phyloP scores from a whole-genome alignment of 495 filamentous ascomycete genomes.

The Xylaria telfairii region DNA sequence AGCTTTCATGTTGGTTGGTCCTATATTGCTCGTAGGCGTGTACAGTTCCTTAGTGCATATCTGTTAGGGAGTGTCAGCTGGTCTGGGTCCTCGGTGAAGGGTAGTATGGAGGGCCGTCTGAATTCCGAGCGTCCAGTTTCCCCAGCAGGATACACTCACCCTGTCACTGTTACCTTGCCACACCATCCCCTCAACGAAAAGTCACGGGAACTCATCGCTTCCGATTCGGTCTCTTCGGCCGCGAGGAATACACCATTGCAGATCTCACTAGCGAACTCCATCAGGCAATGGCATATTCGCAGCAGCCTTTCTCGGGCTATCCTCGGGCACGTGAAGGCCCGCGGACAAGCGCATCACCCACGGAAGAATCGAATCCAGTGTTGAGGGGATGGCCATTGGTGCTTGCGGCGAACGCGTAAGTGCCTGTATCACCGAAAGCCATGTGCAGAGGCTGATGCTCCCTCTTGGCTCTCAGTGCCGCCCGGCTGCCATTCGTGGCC shows the following conservation, averaged over 20 bases:
- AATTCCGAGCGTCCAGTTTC: no score
- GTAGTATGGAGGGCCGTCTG: no score
- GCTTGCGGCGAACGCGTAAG: conserved; percentile 37
- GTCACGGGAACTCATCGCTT: neutral
- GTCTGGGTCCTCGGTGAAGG: neutral
- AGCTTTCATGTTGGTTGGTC: neutral
- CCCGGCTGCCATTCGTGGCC: conserved; percentile 34
- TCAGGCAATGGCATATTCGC: conserved; percentile 17
- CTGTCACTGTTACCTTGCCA: neutral
- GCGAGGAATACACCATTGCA: neutral
- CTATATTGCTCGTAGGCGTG: neutral
- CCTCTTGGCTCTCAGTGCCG: conserved; percentile 34
- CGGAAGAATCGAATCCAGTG: conserved; percentile 35
- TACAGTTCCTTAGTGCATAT: no score
- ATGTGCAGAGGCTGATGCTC: conserved; percentile 1
- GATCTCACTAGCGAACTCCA: neutral
- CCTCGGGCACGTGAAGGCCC: conserved; percentile 35
- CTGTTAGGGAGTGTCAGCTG: neutral
- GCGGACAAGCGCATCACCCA: conserved; percentile 23
- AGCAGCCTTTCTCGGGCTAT: conserved; percentile 35
- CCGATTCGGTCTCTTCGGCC: neutral
- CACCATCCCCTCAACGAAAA: neutral
- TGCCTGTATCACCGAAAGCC: neutral
- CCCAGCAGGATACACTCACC: neutral
- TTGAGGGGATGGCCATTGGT: conserved; percentile 38